Evolutionary conservation across 495 filamentous ascomycete species (phyloP), one percentile per base, ranked within the genome.

Genomic region (Bacidia gigantensis): DNA sequence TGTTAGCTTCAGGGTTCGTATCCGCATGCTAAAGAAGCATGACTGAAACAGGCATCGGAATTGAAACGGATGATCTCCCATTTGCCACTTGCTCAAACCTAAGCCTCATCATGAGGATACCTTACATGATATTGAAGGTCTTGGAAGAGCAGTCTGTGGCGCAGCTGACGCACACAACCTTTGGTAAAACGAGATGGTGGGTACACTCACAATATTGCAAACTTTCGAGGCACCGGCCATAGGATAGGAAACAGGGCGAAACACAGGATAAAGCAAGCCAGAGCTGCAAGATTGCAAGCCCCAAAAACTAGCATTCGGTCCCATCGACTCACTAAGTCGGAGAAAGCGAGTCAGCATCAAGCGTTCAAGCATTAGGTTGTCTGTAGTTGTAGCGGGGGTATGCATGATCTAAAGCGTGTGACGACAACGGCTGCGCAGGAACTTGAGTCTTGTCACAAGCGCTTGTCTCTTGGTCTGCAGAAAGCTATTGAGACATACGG

Each of bases 231-330:
- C 68, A 74, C 82, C 56, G 83, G 66, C 56, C 82, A 71, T 53
- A 92, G 72, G 46, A 89, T 70, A 23, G 89, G 88, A 69, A 92
- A 88, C 26, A 98, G 72, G 62, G 79, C 79, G 70, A 97, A 93
- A 72, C 86, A 93, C 59, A 92, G 75, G 54, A 92, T 77, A 69
- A 98, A 98, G 71, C 93, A 89, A 50, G 84, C 86, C 54, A 85
- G 74, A 49, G 92, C 90, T 48, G 84, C 90, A 56, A 95, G 64
- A 64, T 95, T 96, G 72, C 93, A 94, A 59, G 81, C 89, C 50
- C 76, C 82, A 64, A 97, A 98, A 51, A 96, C 78, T 60, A 98
- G 73, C 63, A 97, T 67, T 46, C 92, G 86, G 68, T 98, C 92
- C 92, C 92, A 97, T 65, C 92, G 80, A 66, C 87, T 95, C 72